Conservation (phyloP, 140 eudicot species). For the Erigeron philadelphicus region DNA sequence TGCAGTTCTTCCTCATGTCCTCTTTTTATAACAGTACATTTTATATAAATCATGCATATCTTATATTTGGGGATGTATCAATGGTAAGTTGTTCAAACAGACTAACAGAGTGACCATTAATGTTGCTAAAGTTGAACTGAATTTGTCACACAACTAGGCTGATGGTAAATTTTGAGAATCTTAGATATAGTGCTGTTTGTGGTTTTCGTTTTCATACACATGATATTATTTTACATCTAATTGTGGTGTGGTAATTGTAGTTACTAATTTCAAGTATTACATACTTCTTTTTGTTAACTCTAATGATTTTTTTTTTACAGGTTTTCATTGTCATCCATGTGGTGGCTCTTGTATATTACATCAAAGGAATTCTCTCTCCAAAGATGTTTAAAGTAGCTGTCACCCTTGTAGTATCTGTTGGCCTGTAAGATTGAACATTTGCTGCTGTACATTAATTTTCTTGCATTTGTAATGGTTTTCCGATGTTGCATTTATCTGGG, state of each 20-base stretch:
- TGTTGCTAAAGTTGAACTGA: background rate
- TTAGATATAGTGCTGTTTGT: background rate
- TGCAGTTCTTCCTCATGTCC: constrained; percentile 4
- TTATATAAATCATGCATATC: constrained; percentile 1
- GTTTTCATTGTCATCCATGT: constrained; percentile 91
- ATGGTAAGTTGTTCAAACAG: background rate
- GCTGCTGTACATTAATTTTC: background rate
- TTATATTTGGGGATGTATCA: constrained; percentile 9
- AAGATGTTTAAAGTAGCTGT: constrained; percentile 97
- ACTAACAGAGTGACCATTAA: background rate
- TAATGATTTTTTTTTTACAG: constrained; percentile 31
- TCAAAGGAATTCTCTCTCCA: constrained; percentile 91
- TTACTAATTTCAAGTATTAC: constrained; percentile 1
- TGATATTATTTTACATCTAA: background rate
- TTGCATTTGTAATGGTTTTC: background rate
- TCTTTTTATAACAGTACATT: background rate
- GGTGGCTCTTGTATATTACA: constrained; percentile 87
- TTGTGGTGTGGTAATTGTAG: constrained; percentile 15
- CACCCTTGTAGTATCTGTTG: constrained; percentile 83
- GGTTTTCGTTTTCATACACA: background rate
- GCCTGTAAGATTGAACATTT: constrained; percentile 64
- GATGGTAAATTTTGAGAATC: background rate
- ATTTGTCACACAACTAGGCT: background rate
- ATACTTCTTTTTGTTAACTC: constrained; percentile 12
- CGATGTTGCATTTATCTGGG: background rate